These are phyloP conservation scores for Aspergillus versicolor DNA, from an alignment of 2,329 filamentous ascomycete genomes.

Conservation along the genomic window DNA sequence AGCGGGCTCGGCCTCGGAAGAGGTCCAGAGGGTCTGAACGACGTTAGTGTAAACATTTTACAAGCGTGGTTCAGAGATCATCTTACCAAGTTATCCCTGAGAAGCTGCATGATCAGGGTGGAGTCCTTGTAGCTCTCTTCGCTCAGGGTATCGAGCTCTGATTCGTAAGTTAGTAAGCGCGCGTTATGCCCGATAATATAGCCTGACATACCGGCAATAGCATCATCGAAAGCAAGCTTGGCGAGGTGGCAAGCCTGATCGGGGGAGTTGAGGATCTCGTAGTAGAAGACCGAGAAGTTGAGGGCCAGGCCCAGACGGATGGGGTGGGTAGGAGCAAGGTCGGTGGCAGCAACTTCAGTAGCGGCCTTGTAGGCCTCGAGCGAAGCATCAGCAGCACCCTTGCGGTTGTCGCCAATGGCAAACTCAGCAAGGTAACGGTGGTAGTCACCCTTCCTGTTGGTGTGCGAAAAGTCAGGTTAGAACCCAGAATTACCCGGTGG, in stretches of 20 bases:
- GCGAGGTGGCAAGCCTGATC: slow-evolving; percentile 97
- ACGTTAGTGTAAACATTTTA: slow-evolving; percentile 26
- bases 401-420: slow-evolving; percentile 89
- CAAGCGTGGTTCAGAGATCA: neutral
- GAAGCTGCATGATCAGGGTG: slow-evolving; percentile 97
- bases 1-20: slow-evolving; percentile 89
- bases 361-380: slow-evolving; percentile 96
- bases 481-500: slow-evolving; percentile 18
- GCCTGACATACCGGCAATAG: slow-evolving; percentile 70
- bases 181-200: neutral
- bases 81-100: slow-evolving; percentile 89
- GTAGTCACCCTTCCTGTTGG: slow-evolving; percentile 93
- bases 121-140: slow-evolving; percentile 99
- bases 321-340: slow-evolving; percentile 87
- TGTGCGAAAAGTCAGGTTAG: slow-evolving; percentile 7
- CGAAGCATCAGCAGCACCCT: slow-evolving; percentile 88
- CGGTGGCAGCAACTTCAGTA: slow-evolving; percentile 84
- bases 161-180: slow-evolving; percentile 21
- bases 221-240: slow-evolving; percentile 94
- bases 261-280: slow-evolving; percentile 97
- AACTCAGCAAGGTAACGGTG: slow-evolving; percentile 99
- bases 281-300: slow-evolving; percentile 99
- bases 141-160: slow-evolving; percentile 92
- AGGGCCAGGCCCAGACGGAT: slow-evolving; percentile 89
- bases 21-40: slow-evolving; percentile 92